Base-by-base conservation (phyloP, 257 asterid species). In the Henckelia pumila region DNA sequence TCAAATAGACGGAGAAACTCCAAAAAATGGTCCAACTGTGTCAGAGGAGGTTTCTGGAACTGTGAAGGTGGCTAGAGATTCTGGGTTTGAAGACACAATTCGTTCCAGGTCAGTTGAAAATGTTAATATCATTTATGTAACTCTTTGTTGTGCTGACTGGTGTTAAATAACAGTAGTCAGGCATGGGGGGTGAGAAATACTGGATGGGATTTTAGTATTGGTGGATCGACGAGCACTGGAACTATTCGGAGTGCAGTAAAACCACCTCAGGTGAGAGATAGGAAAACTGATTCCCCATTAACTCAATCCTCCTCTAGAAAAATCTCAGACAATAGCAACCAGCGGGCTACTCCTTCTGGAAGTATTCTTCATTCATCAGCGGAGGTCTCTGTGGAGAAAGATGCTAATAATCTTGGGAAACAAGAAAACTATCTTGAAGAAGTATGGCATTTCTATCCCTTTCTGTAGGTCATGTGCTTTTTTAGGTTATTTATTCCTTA, bases 191-290 rank as follows among this genome's bases (percentile, higher is more conserved):
- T 75, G 77, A 82, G 72, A 76, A 84, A 85, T 83, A 81, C 93
- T 57, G 98, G 96, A 80, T 91, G 99, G 99, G 98, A 94, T 87
- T 91, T 91, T 79, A 91, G 95, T 78, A 84, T 91, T 77, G 92
- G 96, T 71, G 96, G 87, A 73, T 78, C 96, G 57, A 65, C 75
- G 66, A 84, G 85, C 77, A 81, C 91, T 17, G 96, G 96, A 75
- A 91, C 96, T 53, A 91, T 84, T 59, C 84, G 98, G 75, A 90
- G 88, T 79, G 88, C 71, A 30, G 88, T 84, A 72, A 87, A 82
- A 76, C 98, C 99, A 17, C 98, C 99, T 59, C 99, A 89, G 84
- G 87, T 66, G 80, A 84, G 88, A 74, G 95, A 91, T 68, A 86
- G 86, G 84, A 91, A 83, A 72, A 82, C 88, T 5, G 99, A 88